Evolutionary conservation across 2,329 filamentous ascomycete genomes (phyloP).

Genomic region (Dactylellina sp.): DNA sequence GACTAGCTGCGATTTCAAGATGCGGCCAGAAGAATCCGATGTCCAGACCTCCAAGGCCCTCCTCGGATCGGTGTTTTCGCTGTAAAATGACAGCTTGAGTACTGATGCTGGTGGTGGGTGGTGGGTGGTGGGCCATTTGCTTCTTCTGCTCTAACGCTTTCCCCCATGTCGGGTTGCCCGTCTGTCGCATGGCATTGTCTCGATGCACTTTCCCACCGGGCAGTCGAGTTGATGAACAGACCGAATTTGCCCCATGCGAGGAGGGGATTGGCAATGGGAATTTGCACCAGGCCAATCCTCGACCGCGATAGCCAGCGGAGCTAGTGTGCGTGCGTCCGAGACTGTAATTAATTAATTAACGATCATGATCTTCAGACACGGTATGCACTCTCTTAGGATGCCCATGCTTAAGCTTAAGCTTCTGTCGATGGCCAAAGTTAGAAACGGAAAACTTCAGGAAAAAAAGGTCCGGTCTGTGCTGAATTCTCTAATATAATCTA

Average conservation of each 20-base stretch:
- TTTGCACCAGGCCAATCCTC: constrained; percentile 37
- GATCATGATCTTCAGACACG: constrained; percentile 32
- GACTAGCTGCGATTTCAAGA: constrained; percentile 24
- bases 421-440: too few species aligned
- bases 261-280: constrained; percentile 26
- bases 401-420: too few species aligned
- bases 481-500: neutral
- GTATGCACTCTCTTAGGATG: neutral
- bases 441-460: too few species aligned
- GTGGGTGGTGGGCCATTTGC: constrained; percentile 1
- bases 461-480: too few species aligned
- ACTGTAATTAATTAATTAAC: too few species aligned
- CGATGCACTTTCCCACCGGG: constrained; percentile 30
- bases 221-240: constrained; percentile 14
- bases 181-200: too few species aligned
- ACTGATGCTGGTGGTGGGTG: too few species aligned
- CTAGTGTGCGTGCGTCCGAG: too few species aligned
- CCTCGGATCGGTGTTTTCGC: constrained; percentile 37
- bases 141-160: neutral
- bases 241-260: constrained; percentile 45
- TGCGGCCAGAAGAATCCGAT: constrained; percentile 37
- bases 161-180: neutral
- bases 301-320: constrained; percentile 17
- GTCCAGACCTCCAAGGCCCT: constrained; percentile 35
- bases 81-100: constrained; percentile 35